Conservation (phyloP, 208 protist species). For the Leishmania major region DNA sequence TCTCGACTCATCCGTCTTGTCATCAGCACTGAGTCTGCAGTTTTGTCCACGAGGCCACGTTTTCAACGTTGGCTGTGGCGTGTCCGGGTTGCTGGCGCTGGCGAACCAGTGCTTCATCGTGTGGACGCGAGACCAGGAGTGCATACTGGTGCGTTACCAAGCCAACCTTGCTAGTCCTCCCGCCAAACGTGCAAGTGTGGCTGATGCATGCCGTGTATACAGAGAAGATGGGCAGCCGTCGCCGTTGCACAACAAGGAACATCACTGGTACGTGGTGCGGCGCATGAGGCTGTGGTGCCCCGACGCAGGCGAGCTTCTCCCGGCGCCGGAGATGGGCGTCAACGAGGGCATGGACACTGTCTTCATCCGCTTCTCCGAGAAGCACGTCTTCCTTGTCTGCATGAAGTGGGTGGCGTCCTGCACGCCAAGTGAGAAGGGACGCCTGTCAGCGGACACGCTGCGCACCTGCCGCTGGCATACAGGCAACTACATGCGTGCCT, state of each 20-base stretch:
- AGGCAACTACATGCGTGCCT: slow-evolving; percentile 27
- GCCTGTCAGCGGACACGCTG: slow-evolving; percentile 1
- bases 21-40: neutral
- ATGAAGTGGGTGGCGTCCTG: slow-evolving; percentile 22
- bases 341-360: slow-evolving; percentile 27
- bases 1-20: neutral
- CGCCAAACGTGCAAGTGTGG: neutral
- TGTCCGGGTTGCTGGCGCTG: slow-evolving; percentile 51
- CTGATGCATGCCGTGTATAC: slow-evolving; percentile 14
- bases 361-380: slow-evolving; percentile 29
- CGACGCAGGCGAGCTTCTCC: slow-evolving; percentile 6
- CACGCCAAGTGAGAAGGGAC: neutral
- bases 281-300: slow-evolving; percentile 32
- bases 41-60: slow-evolving; percentile 35
- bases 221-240: slow-evolving; percentile 8
- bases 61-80: slow-evolving; percentile 52
- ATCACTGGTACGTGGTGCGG: slow-evolving; percentile 35
- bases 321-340: slow-evolving; percentile 23
- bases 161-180: slow-evolving; percentile 41
- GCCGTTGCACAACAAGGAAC: slow-evolving; percentile 29
- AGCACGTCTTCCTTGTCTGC: slow-evolving; percentile 26
- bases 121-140: slow-evolving; percentile 59
- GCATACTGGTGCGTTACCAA: slow-evolving; percentile 77
- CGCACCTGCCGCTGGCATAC: slow-evolving; percentile 31
- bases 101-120: slow-evolving; percentile 72